phyloP scores from a whole-genome alignment of 2,329 filamentous ascomycete genomes.

The Pseudonectria buxi region DNA sequence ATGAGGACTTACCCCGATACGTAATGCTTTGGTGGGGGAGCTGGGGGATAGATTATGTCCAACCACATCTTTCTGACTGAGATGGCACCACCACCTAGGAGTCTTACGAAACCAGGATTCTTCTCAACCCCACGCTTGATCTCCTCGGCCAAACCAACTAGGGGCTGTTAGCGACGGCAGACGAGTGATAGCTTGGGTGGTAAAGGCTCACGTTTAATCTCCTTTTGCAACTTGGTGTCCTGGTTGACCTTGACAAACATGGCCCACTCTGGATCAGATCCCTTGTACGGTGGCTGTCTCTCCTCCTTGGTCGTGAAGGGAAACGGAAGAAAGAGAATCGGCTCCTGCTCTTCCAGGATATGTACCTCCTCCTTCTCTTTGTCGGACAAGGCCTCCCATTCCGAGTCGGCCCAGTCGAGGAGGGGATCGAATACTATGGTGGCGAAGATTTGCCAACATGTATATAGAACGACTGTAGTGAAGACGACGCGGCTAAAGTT shows the following conservation, averaged over 20 bases:
- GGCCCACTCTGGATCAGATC: conserved; percentile 57
- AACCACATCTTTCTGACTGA: conserved; percentile 50
- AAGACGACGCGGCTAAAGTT: conserved; percentile 22
- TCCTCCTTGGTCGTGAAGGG: conserved; percentile 49
- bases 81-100: conserved; percentile 41
- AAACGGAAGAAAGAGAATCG: conserved; percentile 53
- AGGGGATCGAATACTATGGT: conserved; percentile 41
- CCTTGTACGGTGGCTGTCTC: conserved; percentile 44
- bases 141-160: conserved; percentile 27
- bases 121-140: conserved; percentile 32
- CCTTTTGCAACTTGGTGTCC: conserved; percentile 40
- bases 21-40: conserved; percentile 52
- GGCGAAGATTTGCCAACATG: conserved; percentile 38
- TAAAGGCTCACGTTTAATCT: conserved; percentile 40
- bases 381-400: conserved; percentile 35
- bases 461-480: conserved; percentile 26
- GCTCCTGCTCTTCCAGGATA: conserved; percentile 36
- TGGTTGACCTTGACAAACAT: conserved; percentile 53
- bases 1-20: conserved; percentile 48
- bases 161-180: conserved; percentile 8
- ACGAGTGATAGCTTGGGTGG: background rate
- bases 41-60: conserved; percentile 52
- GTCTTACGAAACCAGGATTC: conserved; percentile 34
- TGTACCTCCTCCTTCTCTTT: conserved; percentile 37
- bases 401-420: conserved; percentile 34